phyloP scores from a whole-genome alignment of 306 rosid species.

The Dalbergia cochinchinensis region DNA sequence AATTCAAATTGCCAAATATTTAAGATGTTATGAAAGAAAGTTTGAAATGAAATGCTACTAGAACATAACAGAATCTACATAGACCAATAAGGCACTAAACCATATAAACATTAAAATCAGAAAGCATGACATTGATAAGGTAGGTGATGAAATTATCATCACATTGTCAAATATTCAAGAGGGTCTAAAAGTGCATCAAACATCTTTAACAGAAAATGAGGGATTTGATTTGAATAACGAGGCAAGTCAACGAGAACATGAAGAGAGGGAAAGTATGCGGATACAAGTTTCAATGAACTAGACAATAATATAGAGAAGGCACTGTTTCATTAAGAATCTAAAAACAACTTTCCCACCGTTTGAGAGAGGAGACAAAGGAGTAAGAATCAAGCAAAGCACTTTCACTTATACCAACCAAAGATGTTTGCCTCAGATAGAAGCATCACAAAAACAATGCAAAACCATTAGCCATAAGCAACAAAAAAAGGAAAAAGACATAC shows the following conservation, averaged over 20 bases:
- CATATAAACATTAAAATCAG: neutral
- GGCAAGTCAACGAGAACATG: slow-evolving; percentile 28
- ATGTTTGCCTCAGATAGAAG: slow-evolving; percentile 29
- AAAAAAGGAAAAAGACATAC: slow-evolving; percentile 14
- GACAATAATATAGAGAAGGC: slow-evolving; percentile 21
- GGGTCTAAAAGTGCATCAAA: slow-evolving; percentile 10
- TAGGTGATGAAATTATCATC: slow-evolving; percentile 13
- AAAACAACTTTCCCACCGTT: slow-evolving; percentile 44
- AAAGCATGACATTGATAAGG: slow-evolving; percentile 3
- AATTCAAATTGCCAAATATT: no score
- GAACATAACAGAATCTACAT: neutral
- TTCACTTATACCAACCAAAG: slow-evolving; percentile 42
- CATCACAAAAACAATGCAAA: slow-evolving; percentile 36
- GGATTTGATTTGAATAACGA: neutral
- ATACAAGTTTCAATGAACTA: slow-evolving; percentile 47
- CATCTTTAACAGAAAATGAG: slow-evolving; percentile 5
- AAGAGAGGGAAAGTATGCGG: slow-evolving; percentile 38
- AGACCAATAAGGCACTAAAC: neutral
- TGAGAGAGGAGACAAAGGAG: slow-evolving; percentile 56
- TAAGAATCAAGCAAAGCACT: slow-evolving; percentile 59
- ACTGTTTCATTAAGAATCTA: slow-evolving; percentile 65
- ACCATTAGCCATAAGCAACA: neutral
- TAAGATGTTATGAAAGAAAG: neutral
- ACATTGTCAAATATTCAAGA: slow-evolving; percentile 34
- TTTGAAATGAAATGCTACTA: neutral